phyloP scores from a whole-genome alignment of 495 filamentous ascomycete genomes.

The Platismatia glauca region DNA sequence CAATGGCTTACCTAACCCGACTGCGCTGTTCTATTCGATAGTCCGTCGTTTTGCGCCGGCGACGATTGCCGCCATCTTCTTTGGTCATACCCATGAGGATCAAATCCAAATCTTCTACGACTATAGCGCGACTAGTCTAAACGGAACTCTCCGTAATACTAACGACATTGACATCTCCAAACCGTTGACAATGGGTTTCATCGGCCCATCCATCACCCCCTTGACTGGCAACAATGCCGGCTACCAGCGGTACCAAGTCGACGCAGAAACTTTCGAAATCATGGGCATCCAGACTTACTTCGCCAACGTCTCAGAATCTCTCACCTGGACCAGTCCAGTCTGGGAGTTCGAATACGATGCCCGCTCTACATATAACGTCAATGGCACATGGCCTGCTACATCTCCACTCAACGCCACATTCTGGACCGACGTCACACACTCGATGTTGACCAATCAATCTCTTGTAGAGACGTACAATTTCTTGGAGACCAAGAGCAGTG shows the following conservation, averaged over 20 bases:
- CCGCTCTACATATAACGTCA: conserved; percentile 22
- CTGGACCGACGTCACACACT: conserved; percentile 39
- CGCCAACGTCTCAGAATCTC: conserved; percentile 26
- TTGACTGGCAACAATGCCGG: conserved; percentile 31
- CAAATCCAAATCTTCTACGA: conserved; percentile 32
- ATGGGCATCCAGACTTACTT: conserved; percentile 32
- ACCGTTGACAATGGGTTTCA: conserved; percentile 29
- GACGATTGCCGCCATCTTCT: conserved; percentile 32
- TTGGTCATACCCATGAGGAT: conserved; percentile 30
- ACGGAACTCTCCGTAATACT: conserved; percentile 27
- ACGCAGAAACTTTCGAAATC: conserved; percentile 28
- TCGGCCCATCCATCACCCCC: conserved; percentile 30
- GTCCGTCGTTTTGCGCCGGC: conserved; percentile 30
- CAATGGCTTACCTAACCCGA: conserved; percentile 28
- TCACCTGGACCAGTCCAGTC: conserved; percentile 18
- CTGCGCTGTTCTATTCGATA: conserved; percentile 33
- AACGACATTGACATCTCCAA: conserved; percentile 19
- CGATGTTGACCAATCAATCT: conserved; percentile 36
- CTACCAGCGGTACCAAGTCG: conserved; percentile 31
- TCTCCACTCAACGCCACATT: conserved; percentile 40
- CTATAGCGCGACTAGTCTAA: conserved; percentile 19
- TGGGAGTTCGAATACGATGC: conserved; percentile 23
- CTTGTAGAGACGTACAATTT: conserved; percentile 37
- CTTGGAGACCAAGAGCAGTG: conserved; percentile 38
- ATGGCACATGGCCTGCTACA: conserved; percentile 30